Base-by-base conservation (phyloP, 257 asterid species). In the Scutellaria barbata region DNA sequence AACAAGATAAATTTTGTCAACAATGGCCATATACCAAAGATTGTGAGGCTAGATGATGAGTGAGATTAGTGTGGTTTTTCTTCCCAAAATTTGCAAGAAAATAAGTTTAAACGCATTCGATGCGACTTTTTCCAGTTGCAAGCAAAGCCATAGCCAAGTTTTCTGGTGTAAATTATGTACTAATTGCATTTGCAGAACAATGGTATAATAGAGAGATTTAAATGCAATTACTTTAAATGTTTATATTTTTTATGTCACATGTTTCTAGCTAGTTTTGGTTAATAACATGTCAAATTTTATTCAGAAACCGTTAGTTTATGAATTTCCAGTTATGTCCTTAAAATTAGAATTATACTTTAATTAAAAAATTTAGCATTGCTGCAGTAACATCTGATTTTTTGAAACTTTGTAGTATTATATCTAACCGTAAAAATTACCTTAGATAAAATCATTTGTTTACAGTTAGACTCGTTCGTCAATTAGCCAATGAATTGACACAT, bases 1-100 rank as follows among this genome's bases (percentile, higher is more conserved):
- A 90, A 92, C 83, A 90, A 83, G 89, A 81, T 90, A 48, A 91
- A 86, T 75, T 92, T 88, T 71, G 90, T 82, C 51, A 87, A 92
- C 80, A 81, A 81, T 62, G 96, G 96, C 17, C 90, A 89, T 71
- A 87, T 91, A 80, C 97, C 97, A 1, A 86, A 84, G 0, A 77
- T 91, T 57, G 74, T 86, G 82, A 86, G 80, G 81, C 72, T 84
- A 45, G 96, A 79, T 25, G 96, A 87, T 14, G 85, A 89, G 0
- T 79, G 59, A 80, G 7, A 42, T 42, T 18, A 51, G 18, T 17
- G 68, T 30, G 62, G 20, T 1, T 55, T 22, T 5, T n/a, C n/a
- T 59, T 41, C 8, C n/a, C 22, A 37, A 7, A 43, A 51, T 1
- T n/a, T 42, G 41, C 64, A 50, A 47, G 52, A 62, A 68, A 30